Evolutionary conservation across 441 rosid species (phyloP).

Genomic region (Corymbia citriodora): DNA sequence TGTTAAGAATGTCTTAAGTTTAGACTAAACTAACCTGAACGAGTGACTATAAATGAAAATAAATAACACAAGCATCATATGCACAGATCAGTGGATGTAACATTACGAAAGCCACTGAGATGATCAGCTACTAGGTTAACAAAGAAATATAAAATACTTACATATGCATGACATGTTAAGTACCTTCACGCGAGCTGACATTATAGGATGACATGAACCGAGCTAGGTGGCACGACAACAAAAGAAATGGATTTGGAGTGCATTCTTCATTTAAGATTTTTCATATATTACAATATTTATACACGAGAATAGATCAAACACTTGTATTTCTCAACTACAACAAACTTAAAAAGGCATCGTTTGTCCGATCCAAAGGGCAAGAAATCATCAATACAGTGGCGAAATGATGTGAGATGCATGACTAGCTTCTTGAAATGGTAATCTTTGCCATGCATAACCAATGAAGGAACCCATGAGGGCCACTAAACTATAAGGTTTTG

Average conservation of each 20-base stretch:
- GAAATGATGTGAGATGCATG: background rate
- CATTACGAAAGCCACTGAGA: background rate
- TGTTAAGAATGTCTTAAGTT: background rate
- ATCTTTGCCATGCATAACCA: background rate
- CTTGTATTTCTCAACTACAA: background rate
- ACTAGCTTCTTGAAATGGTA: background rate
- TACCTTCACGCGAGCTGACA: background rate
- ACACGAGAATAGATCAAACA: background rate
- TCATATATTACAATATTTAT: background rate
- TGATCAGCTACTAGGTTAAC: background rate
- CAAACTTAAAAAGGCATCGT: background rate
- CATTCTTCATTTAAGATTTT: background rate
- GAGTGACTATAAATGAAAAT: background rate
- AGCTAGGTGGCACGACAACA: background rate
- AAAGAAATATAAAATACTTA: background rate
- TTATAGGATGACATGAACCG: background rate
- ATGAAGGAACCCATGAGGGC: background rate
- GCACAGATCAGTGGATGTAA: background rate
- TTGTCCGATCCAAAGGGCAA: background rate
- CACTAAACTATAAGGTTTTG: background rate
- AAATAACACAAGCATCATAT: background rate
- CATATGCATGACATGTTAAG: background rate
- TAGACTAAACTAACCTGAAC: background rate
- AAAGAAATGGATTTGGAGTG: background rate
- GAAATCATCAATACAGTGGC: background rate